Base-by-base conservation (phyloP, 176 grass and related monocot species). In the Lolium perenne region DNA sequence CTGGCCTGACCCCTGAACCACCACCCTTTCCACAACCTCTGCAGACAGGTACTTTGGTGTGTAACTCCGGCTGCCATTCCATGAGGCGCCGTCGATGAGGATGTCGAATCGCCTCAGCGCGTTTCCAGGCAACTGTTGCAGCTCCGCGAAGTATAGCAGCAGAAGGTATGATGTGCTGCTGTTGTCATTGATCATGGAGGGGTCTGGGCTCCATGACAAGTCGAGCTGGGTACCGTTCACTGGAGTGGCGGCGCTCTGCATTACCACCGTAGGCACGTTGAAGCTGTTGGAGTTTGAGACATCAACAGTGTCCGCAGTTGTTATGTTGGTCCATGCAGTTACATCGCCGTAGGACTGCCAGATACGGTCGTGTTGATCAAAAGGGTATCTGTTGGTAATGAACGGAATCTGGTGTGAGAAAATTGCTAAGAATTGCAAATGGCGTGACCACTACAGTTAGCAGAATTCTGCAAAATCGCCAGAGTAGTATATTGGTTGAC, bases 101-200 rank as follows among this genome's bases (percentile, higher is more conserved):
- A 89, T 32, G n/a, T 87, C 56, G 25, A 89, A 89, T 82, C 10
- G 64, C 59, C 89, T 80, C 8, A 57, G 35, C 0, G 1, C 8
- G 4, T 82, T 79, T 26, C 45, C 22, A 0, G 53, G 73, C 20
- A 88, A 3, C 9, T 1, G 21, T 40, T 71, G 41, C 0, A 94
- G 6, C 84, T 92, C 89, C 1, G 89, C 79, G 12, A 94, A 91
- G 73, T 89, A 91, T 38, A 94, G 72, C 18, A 94, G 18, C 59
- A 78, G 0, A 26, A 87, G 82, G 89, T 89, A 89, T 3, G 81
- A 49, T 51, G 71, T 13, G 76, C 10, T 68, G 58, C 38, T 7
- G 35, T 22, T 46, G 55, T 16, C 53, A 10, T 45, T 49, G 29
- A 43, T 60, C 21, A 35, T 1, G 35, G 73, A 51, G 12, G 54